Base-by-base conservation (phyloP, 495 filamentous ascomycete species). In the Neohortaea acidophila region DNA sequence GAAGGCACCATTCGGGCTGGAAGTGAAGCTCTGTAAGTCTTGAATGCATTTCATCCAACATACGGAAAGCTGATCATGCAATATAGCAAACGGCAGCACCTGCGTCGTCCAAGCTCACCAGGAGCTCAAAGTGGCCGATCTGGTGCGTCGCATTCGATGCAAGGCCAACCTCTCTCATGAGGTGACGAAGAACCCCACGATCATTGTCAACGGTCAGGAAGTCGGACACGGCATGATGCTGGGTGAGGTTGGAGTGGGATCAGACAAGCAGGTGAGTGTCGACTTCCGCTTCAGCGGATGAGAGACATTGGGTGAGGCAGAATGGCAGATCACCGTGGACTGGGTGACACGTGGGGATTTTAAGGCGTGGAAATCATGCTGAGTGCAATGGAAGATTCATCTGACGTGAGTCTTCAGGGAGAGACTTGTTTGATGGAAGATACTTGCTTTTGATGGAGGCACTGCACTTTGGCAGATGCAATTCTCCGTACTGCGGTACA, bases 161-260 rank as follows among this genome's bases (percentile, higher is more conserved):
- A 17, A 39, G 35, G 12, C 22, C 6, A 19, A 21, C 14, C 19
- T 36, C 21, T 25, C 4, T 6, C 9, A 13, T 7, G 23, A 4
- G 8, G 17, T 4, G 4, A 27, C 20, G 9, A 13, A 4, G 4
- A 25, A 25, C 36, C 36, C 36, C 4, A 12, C 24, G 24, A 21
- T 39, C 23, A 3, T 3, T 5, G 26, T 39, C 4, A 25, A 30
- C 23, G 36, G 36, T 14, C 13, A 8, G 14, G 8, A 39, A 19
- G 25, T 30, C 36, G 36, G 36, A 2, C 36, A 39, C 14, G 17
- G 5, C 9, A 18, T 30, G 36, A 29, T 17, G 23, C 17, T 39
- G 23, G 36, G 36, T 5, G 36, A 39, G 15, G 4, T 39, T 2
- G 36, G 26, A 8, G 23, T 39, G 20, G n/a, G 11, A 15, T 12